Conservation (phyloP, 768 basidiomycete species). For the Phlebiopsis flavidoalba region DNA sequence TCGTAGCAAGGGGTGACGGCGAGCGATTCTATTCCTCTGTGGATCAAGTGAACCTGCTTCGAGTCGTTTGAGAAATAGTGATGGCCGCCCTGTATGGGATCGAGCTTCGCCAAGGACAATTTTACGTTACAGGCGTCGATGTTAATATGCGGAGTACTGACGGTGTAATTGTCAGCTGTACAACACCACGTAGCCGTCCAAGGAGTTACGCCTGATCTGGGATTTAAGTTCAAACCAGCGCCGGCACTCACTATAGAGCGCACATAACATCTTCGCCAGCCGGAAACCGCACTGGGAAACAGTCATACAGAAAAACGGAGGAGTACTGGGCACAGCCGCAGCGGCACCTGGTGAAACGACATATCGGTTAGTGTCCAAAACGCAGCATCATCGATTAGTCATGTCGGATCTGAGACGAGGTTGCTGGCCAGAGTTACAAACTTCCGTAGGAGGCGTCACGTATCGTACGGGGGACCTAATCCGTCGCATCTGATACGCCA, state of each 20-base stretch:
- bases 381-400: background rate
- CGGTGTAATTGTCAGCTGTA: background rate
- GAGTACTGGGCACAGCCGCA: constrained; percentile 28
- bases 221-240: constrained; percentile 27
- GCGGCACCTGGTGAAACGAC: constrained; percentile 32
- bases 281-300: constrained; percentile 33
- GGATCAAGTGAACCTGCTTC: constrained; percentile 36
- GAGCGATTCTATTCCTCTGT: too few relatives aligned
- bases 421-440: constrained; percentile 28
- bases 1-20: constrained; percentile 35
- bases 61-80: constrained; percentile 41
- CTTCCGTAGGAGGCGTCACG: constrained; percentile 32
- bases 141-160: background rate
- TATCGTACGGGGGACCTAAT: constrained; percentile 45
- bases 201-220: background rate
- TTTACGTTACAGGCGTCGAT: constrained; percentile 24
- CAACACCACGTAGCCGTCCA: background rate
- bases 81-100: constrained; percentile 35
- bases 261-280: constrained; percentile 31
- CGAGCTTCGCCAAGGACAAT: constrained; percentile 27
- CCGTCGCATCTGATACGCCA: constrained; percentile 35
- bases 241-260: constrained; percentile 30
- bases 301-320: constrained; percentile 33
- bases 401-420: background rate
- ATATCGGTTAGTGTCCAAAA: constrained; percentile 28